A percentile compares a stretch with the other conserved stretches of the same genome.
Evolutionary conservation across 1,139 yeast genomes (phyloP).

Genomic region (Suhomyces kunorum): DNA sequence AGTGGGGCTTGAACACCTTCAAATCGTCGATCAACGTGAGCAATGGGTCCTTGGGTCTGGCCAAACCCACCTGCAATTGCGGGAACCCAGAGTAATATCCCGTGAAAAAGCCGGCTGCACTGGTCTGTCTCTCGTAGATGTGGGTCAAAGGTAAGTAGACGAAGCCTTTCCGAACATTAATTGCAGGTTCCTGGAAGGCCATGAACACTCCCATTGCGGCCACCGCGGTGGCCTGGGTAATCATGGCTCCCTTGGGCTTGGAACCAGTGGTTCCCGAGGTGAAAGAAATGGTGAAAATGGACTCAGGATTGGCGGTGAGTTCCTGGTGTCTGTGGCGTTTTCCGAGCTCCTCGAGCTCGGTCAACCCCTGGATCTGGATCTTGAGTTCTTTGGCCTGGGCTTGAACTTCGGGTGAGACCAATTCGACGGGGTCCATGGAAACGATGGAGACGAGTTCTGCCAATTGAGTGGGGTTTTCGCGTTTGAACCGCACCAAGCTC

Average conservation of each 20-base stretch:
- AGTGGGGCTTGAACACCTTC: slow-evolving; percentile 31
- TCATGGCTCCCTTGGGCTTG: slow-evolving; percentile 42
- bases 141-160: slow-evolving; percentile 43
- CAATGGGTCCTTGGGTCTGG: slow-evolving; percentile 17
- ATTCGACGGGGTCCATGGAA: slow-evolving; percentile 36
- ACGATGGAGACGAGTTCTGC: slow-evolving; percentile 32
- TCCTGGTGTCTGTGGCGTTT: slow-evolving; percentile 14
- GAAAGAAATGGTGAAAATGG: slow-evolving; percentile 41
- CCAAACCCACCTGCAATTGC: slow-evolving; percentile 22
- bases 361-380: slow-evolving; percentile 18
- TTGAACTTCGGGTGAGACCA: slow-evolving; percentile 2
- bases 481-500: slow-evolving; percentile 30
- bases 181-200: slow-evolving; percentile 16
- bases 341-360: slow-evolving; percentile 23
- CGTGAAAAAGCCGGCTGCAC: slow-evolving; percentile 29
- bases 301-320: slow-evolving; percentile 31
- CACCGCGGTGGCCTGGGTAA: slow-evolving; percentile 33
- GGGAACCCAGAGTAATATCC: slow-evolving; percentile 50
- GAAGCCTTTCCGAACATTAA: slow-evolving; percentile 19
- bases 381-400: slow-evolving; percentile 15
- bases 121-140: slow-evolving; percentile 40
- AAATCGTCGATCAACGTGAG: slow-evolving; percentile 29
- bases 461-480: slow-evolving; percentile 26
- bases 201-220: slow-evolving; percentile 28
- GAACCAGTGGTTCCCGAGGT: slow-evolving; percentile 48